Evolutionary conservation across 106 monocot genomes (phyloP).

Genomic region (Posidonia australis): DNA sequence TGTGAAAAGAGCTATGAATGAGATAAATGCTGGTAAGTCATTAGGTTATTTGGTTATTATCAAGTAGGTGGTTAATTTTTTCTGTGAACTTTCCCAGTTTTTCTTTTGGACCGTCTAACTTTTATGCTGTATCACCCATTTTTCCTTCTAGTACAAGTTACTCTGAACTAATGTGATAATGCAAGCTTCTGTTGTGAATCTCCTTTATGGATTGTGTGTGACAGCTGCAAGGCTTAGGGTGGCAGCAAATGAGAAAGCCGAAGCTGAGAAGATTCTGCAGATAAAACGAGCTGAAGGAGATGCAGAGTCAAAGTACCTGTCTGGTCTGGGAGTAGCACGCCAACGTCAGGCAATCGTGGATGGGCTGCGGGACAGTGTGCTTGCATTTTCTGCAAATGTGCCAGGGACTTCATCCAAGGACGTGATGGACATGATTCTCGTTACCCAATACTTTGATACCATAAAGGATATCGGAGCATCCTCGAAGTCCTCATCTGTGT

Average conservation of each 20-base stretch:
- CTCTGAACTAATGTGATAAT: too few species aligned
- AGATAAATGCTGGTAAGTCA: constrained; percentile 24
- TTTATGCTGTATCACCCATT: too few species aligned
- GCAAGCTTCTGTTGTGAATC: too few species aligned
- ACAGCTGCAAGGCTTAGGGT: constrained; percentile 62
- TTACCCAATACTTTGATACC: constrained; percentile 80
- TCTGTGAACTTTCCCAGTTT: too few species aligned
- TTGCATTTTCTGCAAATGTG: constrained; percentile 54
- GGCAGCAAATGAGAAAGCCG: constrained; percentile 69
- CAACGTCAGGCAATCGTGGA: constrained; percentile 82
- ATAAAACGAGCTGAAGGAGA: constrained; percentile 77
- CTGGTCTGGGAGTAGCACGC: constrained; percentile 61
- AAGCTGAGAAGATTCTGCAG: constrained; percentile 74
- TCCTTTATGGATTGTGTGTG: too few species aligned
- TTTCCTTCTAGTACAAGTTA: too few species aligned
- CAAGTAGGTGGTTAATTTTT: background rate
- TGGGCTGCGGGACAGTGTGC: constrained; percentile 61
- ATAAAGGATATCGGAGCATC: constrained; percentile 71
- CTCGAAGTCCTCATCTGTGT: constrained; percentile 50
- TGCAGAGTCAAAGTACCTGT: constrained; percentile 70
- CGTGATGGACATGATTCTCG: constrained; percentile 85
- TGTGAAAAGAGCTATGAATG: constrained; percentile 29
- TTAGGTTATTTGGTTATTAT: background rate
- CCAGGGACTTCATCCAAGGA: constrained; percentile 60
- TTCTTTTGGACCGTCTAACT: too few species aligned